Percentiles rank a stretch among this genome's conserved stretches.
Evolutionary conservation across 148 eudicot genomes (phyloP).

Genomic region (Camellia sinensis): DNA sequence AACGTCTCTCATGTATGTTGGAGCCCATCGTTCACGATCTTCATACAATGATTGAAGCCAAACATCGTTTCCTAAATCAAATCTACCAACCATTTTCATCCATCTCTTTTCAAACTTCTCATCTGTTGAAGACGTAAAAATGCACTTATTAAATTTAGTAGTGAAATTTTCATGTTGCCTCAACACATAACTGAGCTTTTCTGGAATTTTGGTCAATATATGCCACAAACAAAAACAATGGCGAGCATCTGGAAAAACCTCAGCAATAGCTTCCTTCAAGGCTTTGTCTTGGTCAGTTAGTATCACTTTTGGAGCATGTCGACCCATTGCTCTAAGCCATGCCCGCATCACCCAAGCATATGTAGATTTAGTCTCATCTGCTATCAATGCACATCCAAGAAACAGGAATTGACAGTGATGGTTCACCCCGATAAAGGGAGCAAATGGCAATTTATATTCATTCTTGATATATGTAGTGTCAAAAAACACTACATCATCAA

Average conservation of each 20-base stretch:
- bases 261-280: conserved; percentile 21
- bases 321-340: conserved; percentile 31
- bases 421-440: conserved; percentile 36
- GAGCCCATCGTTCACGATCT: conserved; percentile 24
- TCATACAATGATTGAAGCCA: conserved; percentile 26
- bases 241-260: conserved; percentile 27
- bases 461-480: conserved; percentile 32
- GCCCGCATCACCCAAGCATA: conserved; percentile 29
- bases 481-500: conserved; percentile 35
- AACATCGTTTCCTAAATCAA: conserved; percentile 15
- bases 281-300: conserved; percentile 24
- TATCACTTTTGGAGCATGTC: conserved; percentile 23
- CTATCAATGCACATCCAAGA: conserved; percentile 31
- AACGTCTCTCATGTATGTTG: conserved; percentile 19
- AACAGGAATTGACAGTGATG: conserved; percentile 37
- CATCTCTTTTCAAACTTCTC: conserved; percentile 25
- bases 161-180: conserved; percentile 13
- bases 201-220: conserved; percentile 17
- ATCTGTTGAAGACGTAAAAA: conserved; percentile 7
- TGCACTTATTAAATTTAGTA: conserved; percentile 19
- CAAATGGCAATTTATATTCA: conserved; percentile 36
- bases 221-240: conserved; percentile 35
- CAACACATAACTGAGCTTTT: conserved; percentile 14
- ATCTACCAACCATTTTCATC: conserved; percentile 25
- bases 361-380: conserved; percentile 15